Percentiles rank a stretch among this genome's conserved stretches.
Conservation (phyloP, 495 filamentous ascomycete species). For the Tuber microsphaerosporum region DNA sequence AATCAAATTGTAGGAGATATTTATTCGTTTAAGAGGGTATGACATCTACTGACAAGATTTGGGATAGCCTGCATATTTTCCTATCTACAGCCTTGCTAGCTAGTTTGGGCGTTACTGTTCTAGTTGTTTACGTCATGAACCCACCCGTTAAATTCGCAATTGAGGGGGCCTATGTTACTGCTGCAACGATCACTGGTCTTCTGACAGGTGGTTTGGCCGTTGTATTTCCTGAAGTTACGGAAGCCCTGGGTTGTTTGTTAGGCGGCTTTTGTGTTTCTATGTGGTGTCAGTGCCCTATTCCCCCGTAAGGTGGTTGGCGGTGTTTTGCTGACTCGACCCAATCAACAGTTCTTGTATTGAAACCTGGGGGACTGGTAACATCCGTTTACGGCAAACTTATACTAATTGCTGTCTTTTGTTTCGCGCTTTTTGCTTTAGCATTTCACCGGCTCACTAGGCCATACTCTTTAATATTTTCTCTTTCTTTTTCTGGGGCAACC, state of each 20-base stretch:
- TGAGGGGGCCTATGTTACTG: conserved; percentile 84
- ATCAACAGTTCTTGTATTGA: conserved; percentile 58
- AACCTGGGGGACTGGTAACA: conserved; percentile 64
- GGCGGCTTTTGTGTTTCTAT: conserved; percentile 84
- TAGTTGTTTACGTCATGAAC: conserved; percentile 86
- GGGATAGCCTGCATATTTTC: conserved; percentile 62
- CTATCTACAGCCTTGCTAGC: conserved; percentile 68
- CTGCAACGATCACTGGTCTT: conserved; percentile 64
- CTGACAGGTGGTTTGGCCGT: conserved; percentile 70
- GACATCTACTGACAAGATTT: conserved; percentile 3
- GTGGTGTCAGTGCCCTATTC: conserved; percentile 52
- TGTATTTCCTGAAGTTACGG: conserved; percentile 76
- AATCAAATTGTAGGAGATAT: conserved; percentile 55
- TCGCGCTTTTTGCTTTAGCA: conserved; percentile 61
- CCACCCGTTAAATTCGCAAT: conserved; percentile 67
- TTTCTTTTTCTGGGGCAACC: conserved; percentile 75
- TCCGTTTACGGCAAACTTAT: conserved; percentile 57
- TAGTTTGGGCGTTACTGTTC: conserved; percentile 66
- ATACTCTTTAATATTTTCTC: conserved; percentile 67
- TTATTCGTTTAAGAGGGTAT: background rate
- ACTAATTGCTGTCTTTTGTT: conserved; percentile 66
- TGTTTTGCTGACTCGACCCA: conserved; percentile 20
- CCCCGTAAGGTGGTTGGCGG: conserved; percentile 5
- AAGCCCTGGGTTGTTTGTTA: conserved; percentile 77
- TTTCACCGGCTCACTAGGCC: conserved; percentile 71